phyloP scores from a whole-genome alignment of 352 stramenopile genomes.

The Hyaloperonospora arabidopsidis region DNA sequence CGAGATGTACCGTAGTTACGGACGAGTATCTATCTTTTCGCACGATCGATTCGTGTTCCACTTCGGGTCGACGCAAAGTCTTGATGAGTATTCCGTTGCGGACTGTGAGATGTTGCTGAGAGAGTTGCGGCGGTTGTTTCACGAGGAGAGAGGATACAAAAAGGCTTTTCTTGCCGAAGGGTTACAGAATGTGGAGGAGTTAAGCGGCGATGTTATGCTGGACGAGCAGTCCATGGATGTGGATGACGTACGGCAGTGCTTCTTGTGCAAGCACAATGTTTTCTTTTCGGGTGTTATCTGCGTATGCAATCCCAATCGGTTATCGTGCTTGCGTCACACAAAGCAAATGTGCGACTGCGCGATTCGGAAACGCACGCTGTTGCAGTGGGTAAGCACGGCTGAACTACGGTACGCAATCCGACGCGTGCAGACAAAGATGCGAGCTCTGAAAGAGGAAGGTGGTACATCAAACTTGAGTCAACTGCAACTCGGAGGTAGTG shows the following conservation, averaged over 20 bases:
- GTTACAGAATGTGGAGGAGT: slow-evolving; percentile 46
- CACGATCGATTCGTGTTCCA: slow-evolving; percentile 80
- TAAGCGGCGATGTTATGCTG: slow-evolving; percentile 59
- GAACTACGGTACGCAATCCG: slow-evolving; percentile 67
- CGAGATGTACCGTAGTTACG: slow-evolving; percentile 58
- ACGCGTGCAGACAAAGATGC: slow-evolving; percentile 61
- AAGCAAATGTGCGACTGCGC: slow-evolving; percentile 59
- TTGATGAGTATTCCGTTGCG: slow-evolving; percentile 48
- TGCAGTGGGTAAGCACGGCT: slow-evolving; percentile 58
- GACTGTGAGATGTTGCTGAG: slow-evolving; percentile 64
- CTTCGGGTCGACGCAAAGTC: slow-evolving; percentile 54
- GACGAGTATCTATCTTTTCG: slow-evolving; percentile 66
- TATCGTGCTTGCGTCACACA: slow-evolving; percentile 59
- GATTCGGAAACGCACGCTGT: slow-evolving; percentile 43
- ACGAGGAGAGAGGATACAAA: slow-evolving; percentile 60
- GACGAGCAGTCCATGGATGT: slow-evolving; percentile 66
- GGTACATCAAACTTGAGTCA: neutral
- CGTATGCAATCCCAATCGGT: slow-evolving; percentile 41
- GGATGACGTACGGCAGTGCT: slow-evolving; percentile 66
- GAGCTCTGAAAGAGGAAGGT: slow-evolving; percentile 19
- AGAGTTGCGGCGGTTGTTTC: slow-evolving; percentile 58
- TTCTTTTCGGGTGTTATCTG: slow-evolving; percentile 79
- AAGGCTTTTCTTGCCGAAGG: slow-evolving; percentile 37
- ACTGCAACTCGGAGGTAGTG: neutral
- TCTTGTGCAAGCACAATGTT: slow-evolving; percentile 62